phyloP scores from a whole-genome alignment of 371 early-diverging fungal species.

The Mortierella sp. region DNA sequence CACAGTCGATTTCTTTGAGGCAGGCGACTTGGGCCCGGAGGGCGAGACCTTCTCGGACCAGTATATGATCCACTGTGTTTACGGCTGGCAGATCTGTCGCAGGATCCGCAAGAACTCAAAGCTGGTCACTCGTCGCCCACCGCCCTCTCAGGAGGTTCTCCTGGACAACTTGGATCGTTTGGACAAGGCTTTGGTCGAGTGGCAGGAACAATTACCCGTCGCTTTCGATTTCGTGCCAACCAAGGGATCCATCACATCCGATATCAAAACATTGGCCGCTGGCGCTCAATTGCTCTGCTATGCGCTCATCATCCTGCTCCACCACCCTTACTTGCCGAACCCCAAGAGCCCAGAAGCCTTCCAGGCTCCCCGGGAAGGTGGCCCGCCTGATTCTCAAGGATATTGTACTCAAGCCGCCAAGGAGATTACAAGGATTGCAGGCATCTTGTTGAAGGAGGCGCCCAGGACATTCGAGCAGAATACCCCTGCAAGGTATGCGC shows the following conservation, averaged over 20 bases:
- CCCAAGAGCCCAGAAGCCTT: constrained; percentile 22
- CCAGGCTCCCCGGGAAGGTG: background rate
- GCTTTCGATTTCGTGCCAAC: constrained; percentile 43
- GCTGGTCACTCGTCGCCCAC: constrained; percentile 2
- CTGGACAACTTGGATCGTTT: constrained; percentile 28
- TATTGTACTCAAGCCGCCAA: constrained; percentile 55
- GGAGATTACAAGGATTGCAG: constrained; percentile 45
- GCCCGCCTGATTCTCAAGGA: constrained; percentile 45
- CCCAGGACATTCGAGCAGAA: constrained; percentile 36
- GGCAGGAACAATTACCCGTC: constrained; percentile 44
- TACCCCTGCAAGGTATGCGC: constrained; percentile 34
- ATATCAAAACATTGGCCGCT: constrained; percentile 27
- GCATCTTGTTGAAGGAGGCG: constrained; percentile 40
- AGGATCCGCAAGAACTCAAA: constrained; percentile 47
- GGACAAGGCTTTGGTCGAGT: constrained; percentile 47
- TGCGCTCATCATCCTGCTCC: constrained; percentile 48
- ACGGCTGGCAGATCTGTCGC: constrained; percentile 53
- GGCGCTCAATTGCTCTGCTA: constrained; percentile 45
- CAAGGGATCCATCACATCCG: constrained; percentile 32
- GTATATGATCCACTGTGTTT: constrained; percentile 41
- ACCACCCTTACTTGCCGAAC: constrained; percentile 51
- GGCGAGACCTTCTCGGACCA: constrained; percentile 40
- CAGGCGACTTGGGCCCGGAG: constrained; percentile 42
- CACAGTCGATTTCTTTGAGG: constrained; percentile 32
- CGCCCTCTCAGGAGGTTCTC: background rate